Base-by-base conservation (phyloP, 208 protist species). In the Phytomonas serpens region DNA sequence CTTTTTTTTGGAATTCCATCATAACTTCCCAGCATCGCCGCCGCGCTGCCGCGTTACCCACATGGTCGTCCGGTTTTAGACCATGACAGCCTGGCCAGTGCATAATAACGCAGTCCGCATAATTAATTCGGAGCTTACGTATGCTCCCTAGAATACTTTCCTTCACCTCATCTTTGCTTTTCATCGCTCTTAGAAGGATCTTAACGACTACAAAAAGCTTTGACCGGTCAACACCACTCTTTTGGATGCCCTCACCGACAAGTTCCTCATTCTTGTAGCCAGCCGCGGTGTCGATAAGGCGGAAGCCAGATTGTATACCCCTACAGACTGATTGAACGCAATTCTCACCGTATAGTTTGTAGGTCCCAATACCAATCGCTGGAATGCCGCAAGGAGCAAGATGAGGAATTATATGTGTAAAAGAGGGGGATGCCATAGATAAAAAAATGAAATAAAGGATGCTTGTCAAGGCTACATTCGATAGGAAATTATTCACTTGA, bases 21-120 rank as follows among this genome's bases (percentile, higher is more conserved):
- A 95, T 85, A 27, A 87, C 77, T 13, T 75, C 65, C 83, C 86
- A 95, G 40, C 85, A 89, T n/a, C 85, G 84, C 5, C 72, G 69
- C 1, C 90, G 86, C 16, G 86, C 86, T 0, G 82, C 82, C 13
- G 61, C 52, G 74, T 95, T 80, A 0, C 70, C 86, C 14, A 64
- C 81, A 0, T 70, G 75, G 51, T 90, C 85, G 3, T 81, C 67
- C 6, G 80, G 79, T 70, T 81, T 72, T 36, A 80, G 68, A 3
- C 87, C 87, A 16, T 82, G 83, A 62, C 88, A 90, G 27, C 85
- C 91, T 0, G 91, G 91, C 88, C 91, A 96, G 79, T 96, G 91
- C 70, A 94, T 79, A 30, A 96, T 52, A 67, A 92, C 83, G 30
- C 77, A 80, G 64, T 96, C 88, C 7, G 84, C 86, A 75, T 93